Evolutionary conservation across 2,329 filamentous ascomycete species (phyloP).

Genomic region (Fusarium torulosum): DNA sequence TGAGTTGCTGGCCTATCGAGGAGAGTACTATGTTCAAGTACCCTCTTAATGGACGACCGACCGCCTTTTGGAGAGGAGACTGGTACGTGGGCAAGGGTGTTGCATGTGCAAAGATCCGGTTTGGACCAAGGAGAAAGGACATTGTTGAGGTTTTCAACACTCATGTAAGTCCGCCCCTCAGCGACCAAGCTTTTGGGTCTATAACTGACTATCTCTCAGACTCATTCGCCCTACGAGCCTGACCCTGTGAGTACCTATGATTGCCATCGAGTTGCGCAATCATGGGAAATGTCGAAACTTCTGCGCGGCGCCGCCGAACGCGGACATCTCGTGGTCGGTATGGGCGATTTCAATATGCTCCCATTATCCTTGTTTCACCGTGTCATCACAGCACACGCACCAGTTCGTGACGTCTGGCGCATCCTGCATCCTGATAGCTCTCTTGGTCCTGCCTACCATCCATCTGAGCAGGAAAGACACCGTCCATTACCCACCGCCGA

Average conservation of each 20-base stretch:
- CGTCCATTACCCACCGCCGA: conserved; percentile 79
- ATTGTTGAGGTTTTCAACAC: conserved; percentile 93
- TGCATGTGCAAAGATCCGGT: conserved; percentile 82
- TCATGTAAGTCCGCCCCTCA: conserved; percentile 67
- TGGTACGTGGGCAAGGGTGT: conserved; percentile 98
- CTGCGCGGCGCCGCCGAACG: conserved; percentile 84
- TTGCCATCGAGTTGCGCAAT: conserved; percentile 90
- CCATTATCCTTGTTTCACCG: conserved; percentile 86
- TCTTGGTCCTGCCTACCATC: conserved; percentile 77
- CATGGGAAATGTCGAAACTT: conserved; percentile 94
- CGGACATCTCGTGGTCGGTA: conserved; percentile 84
- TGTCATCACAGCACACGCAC: conserved; percentile 81
- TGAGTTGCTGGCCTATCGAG: conserved; percentile 92
- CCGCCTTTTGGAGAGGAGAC: conserved; percentile 93
- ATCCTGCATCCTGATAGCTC: conserved; percentile 86
- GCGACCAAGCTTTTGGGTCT: not conserved
- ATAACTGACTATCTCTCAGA: conserved; percentile 52
- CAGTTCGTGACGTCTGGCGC: conserved; percentile 87
- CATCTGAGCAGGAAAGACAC: conserved; percentile 73
- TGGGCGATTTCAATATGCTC: conserved; percentile 98
- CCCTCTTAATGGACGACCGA: conserved; percentile 91
- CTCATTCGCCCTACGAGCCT: conserved; percentile 87
- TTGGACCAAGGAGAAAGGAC: conserved; percentile 73
- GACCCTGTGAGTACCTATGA: conserved; percentile 86
- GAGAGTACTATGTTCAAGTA: conserved; percentile 89